Conservation (phyloP, 2,329 filamentous ascomycete species). For the Sclerotinia sclerotiorum region DNA sequence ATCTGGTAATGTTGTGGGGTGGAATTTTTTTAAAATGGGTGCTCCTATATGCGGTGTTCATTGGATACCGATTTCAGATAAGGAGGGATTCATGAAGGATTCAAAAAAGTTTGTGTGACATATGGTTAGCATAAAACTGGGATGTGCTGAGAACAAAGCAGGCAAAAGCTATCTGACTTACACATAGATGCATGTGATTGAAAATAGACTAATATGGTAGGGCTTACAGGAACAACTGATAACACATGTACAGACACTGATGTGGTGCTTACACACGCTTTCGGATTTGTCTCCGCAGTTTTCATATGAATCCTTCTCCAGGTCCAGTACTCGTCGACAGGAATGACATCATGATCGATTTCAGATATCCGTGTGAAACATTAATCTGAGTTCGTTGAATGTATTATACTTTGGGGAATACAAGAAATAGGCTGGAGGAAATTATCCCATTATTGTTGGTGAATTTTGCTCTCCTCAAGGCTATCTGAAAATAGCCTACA, state of each 20-base stretch:
- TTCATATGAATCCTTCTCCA: not conserved
- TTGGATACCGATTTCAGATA: not conserved
- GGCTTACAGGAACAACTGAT: not conserved
- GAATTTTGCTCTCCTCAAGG: not conserved
- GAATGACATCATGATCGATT: not conserved
- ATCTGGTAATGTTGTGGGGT: not conserved
- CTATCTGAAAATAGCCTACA: not conserved
- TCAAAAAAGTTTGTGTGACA: not conserved
- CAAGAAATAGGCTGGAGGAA: no score
- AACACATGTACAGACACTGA: not conserved
- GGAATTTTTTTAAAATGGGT: not conserved
- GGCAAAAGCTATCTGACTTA: not conserved
- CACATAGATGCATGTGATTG: not conserved
- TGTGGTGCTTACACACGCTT: not conserved
- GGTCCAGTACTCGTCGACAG: not conserved
- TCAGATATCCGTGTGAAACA: not conserved
- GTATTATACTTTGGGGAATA: not conserved
- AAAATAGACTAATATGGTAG: not conserved
- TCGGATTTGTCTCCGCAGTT: not conserved
- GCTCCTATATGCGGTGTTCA: not conserved
- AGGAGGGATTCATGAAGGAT: not conserved
- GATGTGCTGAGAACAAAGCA: not conserved
- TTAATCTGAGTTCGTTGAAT: not conserved
- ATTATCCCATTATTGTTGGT: not conserved
- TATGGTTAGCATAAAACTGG: not conserved